Evolutionary conservation across 192 early-diverging fungal species (phyloP).

Genomic region (Coemansia sp.): DNA sequence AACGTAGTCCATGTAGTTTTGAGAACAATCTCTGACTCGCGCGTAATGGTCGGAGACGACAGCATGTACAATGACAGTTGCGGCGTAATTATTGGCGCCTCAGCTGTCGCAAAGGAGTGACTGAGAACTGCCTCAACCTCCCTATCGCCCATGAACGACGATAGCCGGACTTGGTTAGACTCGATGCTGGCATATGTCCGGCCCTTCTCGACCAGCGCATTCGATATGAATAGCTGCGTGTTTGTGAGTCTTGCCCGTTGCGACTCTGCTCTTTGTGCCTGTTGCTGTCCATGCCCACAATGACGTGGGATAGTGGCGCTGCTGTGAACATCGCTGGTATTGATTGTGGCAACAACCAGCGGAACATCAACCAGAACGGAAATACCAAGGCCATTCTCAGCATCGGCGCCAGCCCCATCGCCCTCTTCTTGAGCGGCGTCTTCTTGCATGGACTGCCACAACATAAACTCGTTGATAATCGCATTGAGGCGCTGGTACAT

Average conservation of each 20-base stretch:
- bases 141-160: slow-evolving; percentile 28
- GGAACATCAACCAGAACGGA: slow-evolving; percentile 50
- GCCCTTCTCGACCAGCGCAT: slow-evolving; percentile 43
- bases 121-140: slow-evolving; percentile 43
- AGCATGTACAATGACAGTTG: slow-evolving; percentile 52
- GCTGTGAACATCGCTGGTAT: slow-evolving; percentile 13
- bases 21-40: slow-evolving; percentile 49
- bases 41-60: slow-evolving; percentile 40
- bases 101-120: slow-evolving; percentile 47
- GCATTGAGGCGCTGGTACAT: slow-evolving; percentile 48
- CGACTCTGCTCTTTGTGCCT: slow-evolving; percentile 5
- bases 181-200: slow-evolving; percentile 46
- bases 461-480: slow-evolving; percentile 50
- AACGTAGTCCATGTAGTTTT: slow-evolving; percentile 52
- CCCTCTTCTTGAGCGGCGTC: slow-evolving; percentile 2
- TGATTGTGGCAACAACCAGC: slow-evolving; percentile 31
- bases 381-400: slow-evolving; percentile 8
- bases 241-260: slow-evolving; percentile 34
- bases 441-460: slow-evolving; percentile 52
- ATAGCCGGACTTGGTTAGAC: slow-evolving; percentile 48
- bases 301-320: background rate
- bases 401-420: background rate
- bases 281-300: background rate
- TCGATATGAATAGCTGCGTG: slow-evolving; percentile 49
- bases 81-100: slow-evolving; percentile 44